A percentile compares a stretch with the other conserved stretches of the same genome.
Evolutionary conservation across 139 green algal genomes (phyloP).

Genomic region (Volvox reticuliferus): DNA sequence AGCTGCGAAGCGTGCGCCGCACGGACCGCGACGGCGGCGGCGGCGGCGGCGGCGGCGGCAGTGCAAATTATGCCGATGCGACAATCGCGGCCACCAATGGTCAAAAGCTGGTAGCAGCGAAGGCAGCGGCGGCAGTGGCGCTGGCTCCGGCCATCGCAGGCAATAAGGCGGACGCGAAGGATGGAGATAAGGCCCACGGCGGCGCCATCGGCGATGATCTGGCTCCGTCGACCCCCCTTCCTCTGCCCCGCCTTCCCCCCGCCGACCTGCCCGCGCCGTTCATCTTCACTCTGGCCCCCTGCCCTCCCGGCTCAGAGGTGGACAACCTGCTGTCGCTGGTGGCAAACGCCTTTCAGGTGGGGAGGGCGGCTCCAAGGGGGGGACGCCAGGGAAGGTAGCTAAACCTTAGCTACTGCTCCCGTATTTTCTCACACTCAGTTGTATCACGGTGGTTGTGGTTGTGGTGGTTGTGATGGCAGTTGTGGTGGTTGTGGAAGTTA

Average conservation of each 20-base stretch:
- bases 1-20: too few species aligned
- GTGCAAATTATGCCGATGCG: too few species aligned
- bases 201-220: background rate
- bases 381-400: too few species aligned
- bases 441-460: too few species aligned
- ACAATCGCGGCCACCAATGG: background rate
- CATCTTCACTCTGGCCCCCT: slow-evolving; percentile 30
- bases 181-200: background rate
- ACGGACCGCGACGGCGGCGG: background rate
- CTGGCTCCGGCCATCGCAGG: background rate
- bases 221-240: background rate
- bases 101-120: background rate
- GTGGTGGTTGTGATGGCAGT: too few species aligned
- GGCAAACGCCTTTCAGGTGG: slow-evolving; percentile 28
- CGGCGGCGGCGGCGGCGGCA: background rate
- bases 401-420: too few species aligned
- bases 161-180: too few species aligned
- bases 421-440: too few species aligned
- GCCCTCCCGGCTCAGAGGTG: slow-evolving; percentile 27
- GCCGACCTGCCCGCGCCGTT: slow-evolving; percentile 6
- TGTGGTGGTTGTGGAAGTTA: too few species aligned
- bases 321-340: slow-evolving; percentile 45
- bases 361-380: background rate
- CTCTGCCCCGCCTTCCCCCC: background rate
- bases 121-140: background rate